phyloP scores from a whole-genome alignment of 1,139 yeast species.

The Taphrina wiesneri region DNA sequence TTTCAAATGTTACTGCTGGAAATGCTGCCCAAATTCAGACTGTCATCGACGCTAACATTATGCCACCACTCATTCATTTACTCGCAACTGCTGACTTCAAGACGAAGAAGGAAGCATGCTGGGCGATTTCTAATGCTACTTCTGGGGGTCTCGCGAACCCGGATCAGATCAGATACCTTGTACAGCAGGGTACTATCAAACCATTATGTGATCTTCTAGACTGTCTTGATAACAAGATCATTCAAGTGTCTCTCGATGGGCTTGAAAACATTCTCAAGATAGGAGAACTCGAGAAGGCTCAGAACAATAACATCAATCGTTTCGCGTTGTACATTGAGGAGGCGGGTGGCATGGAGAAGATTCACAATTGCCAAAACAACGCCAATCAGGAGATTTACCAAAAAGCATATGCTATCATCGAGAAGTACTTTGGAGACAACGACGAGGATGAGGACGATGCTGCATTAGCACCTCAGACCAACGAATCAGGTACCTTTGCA shows the following conservation, averaged over 20 bases:
- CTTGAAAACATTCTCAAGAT: conserved; percentile 88
- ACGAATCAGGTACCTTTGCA: conserved; percentile 74
- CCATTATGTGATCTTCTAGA: conserved; percentile 91
- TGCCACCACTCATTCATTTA: conserved; percentile 87
- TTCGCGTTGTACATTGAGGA: conserved; percentile 91
- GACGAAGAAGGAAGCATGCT: conserved; percentile 97
- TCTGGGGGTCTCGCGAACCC: conserved; percentile 93
- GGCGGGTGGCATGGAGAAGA: conserved; percentile 98
- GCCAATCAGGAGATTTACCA: conserved; percentile 88
- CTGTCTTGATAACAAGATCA: conserved; percentile 85
- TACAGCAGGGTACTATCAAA: conserved; percentile 92
- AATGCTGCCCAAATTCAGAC: conserved; percentile 94
- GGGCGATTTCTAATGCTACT: conserved; percentile 98
- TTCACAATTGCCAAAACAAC: conserved; percentile 87
- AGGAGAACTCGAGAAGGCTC: conserved; percentile 90
- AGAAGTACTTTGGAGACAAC: conserved; percentile 84
- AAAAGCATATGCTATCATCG: conserved; percentile 87
- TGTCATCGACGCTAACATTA: conserved; percentile 88
- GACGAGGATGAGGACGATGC: conserved; percentile 71
- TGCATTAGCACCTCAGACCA: conserved; percentile 72
- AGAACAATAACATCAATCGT: conserved; percentile 70
- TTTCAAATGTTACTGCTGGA: conserved; percentile 97
- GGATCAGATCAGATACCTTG: conserved; percentile 89
- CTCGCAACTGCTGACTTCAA: conserved; percentile 84
- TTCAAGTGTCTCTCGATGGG: conserved; percentile 94